A percentile compares a stretch with the other conserved stretches of the same genome.
Conservation (phyloP, 2,329 filamentous ascomycete species). For the Sclerotinia nivalis region DNA sequence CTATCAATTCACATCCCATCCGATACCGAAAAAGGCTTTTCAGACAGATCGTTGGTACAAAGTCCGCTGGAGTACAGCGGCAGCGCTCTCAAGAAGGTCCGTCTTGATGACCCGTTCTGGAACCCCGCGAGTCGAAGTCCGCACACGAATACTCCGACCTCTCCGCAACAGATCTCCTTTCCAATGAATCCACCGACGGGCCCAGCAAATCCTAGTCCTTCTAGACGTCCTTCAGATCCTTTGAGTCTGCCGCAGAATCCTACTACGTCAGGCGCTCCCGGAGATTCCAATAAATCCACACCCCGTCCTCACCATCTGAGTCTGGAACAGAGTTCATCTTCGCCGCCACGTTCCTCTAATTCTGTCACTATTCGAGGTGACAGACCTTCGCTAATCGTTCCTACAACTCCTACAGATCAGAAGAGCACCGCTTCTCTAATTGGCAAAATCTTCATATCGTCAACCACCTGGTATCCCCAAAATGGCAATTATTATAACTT, state of each 20-base stretch:
- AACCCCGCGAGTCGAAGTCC: neutral
- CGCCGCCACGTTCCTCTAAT: neutral
- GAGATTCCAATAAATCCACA: neutral
- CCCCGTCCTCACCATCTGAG: neutral
- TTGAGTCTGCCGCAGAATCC: neutral
- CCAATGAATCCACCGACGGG: neutral
- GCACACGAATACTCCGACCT: neutral
- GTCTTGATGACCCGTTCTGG: neutral
- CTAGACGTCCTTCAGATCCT: neutral
- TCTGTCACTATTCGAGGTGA: neutral
- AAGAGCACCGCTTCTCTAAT: neutral
- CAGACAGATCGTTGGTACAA: neutral
- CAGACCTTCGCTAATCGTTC: neutral
- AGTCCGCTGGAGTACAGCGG: neutral
- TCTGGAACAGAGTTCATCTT: neutral
- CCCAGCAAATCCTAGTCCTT: neutral
- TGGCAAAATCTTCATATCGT: constrained; percentile 2
- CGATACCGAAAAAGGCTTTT: neutral
- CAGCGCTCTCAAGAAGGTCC: neutral
- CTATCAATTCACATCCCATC: neutral
- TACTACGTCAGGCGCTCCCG: no score
- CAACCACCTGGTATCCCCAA: neutral
- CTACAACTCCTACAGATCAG: neutral
- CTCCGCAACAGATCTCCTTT: neutral
- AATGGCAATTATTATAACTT: neutral